phyloP scores from a whole-genome alignment of 2,329 filamentous ascomycete species.

The Fonsecaea monophora region DNA sequence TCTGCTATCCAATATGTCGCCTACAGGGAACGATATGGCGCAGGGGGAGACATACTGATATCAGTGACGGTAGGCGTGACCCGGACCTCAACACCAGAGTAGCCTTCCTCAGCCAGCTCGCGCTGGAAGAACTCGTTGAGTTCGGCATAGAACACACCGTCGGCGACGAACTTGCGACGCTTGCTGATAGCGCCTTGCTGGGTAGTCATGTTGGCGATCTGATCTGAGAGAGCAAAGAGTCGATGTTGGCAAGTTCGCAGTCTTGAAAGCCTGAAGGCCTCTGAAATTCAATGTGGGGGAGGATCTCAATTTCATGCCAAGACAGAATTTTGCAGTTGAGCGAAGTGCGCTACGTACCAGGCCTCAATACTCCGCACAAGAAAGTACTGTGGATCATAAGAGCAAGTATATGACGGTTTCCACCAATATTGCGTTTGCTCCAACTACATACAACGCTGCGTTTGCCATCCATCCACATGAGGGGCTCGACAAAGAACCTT shows the following conservation, averaged over 20 bases:
- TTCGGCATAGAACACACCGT: constrained; percentile 99
- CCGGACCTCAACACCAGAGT: constrained; percentile 99
- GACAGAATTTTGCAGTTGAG: constrained; percentile 8
- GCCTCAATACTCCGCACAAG: background rate
- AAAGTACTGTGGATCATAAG: background rate
- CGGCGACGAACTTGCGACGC: constrained; percentile 79
- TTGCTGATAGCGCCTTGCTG: constrained; percentile 61
- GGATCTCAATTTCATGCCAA: constrained; percentile 5
- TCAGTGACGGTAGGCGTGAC: constrained; percentile 99
- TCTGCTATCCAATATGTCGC: background rate
- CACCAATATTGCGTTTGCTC: too few species aligned
- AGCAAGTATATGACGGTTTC: background rate
- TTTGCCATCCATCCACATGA: too few species aligned
- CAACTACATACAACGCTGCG: too few species aligned
- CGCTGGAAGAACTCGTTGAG: constrained; percentile 99
- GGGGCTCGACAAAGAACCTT: too few species aligned
- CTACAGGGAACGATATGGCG: background rate
- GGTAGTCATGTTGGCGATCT: constrained; percentile 52
- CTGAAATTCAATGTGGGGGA: constrained; percentile 9
- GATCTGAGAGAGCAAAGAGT: constrained; percentile 5
- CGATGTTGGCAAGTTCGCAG: constrained; percentile 5
- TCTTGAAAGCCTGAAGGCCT: background rate
- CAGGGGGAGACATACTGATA: constrained; percentile 69
- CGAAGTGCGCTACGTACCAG: constrained; percentile 1
- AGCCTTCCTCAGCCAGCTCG: constrained; percentile 99